A percentile compares a stretch with the other conserved stretches of the same genome.
phyloP scores from a whole-genome alignment of 1,284 basidiomycete species.

The Apiotrichum gracile region DNA sequence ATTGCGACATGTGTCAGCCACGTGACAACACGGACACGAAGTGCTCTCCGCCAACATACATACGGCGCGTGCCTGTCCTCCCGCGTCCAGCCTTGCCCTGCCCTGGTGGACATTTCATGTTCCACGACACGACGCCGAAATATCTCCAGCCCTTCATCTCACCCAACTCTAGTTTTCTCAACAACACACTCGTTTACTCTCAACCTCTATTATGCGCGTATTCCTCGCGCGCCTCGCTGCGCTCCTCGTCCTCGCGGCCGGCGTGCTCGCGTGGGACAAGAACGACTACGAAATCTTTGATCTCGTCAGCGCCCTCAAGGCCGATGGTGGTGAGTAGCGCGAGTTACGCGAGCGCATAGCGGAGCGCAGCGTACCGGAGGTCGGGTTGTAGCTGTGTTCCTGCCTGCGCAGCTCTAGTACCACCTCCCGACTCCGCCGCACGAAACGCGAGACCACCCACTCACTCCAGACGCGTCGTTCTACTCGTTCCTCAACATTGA shows the following conservation, averaged over 20 bases:
- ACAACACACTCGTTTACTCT: background rate
- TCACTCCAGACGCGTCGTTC: conserved; percentile 64
- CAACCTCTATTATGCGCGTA: conserved; percentile 5
- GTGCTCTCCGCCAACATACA: background rate
- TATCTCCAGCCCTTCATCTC: too few relatives aligned
- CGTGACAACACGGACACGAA: background rate
- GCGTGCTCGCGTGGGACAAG: conserved; percentile 48
- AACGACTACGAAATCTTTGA: conserved; percentile 95
- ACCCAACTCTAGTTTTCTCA: background rate
- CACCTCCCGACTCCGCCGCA: too few relatives aligned
- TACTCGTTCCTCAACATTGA: conserved; percentile 78
- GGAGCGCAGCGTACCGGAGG: too few relatives aligned
- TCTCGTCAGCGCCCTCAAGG: conserved; percentile 76
- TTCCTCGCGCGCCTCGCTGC: background rate
- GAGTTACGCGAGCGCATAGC: background rate
- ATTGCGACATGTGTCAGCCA: background rate
- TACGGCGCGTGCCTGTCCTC: too few relatives aligned
- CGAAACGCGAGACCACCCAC: too few relatives aligned
- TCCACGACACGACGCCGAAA: background rate
- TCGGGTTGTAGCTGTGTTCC: too few relatives aligned
- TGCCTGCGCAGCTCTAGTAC: too few relatives aligned
- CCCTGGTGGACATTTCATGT: background rate
- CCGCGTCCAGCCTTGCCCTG: too few relatives aligned
- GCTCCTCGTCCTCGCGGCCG: conserved; percentile 10
- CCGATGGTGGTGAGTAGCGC: conserved; percentile 60